phyloP scores from a whole-genome alignment of 495 filamentous ascomycete genomes.

The Emericellopsis terricola region DNA sequence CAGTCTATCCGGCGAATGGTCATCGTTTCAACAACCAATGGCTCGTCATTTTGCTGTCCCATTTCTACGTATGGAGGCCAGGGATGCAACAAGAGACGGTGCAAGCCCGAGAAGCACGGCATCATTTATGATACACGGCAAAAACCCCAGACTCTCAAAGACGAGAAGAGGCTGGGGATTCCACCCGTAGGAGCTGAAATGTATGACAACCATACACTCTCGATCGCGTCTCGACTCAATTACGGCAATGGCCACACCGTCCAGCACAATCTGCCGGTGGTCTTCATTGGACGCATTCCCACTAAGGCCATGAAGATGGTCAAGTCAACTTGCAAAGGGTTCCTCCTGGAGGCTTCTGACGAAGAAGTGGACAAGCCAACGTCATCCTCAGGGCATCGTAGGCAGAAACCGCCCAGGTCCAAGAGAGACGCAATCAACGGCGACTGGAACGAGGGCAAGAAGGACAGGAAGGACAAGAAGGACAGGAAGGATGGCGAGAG shows the following conservation, averaged over 20 bases:
- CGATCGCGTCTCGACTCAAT: conserved; percentile 25
- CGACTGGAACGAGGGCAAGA: no score
- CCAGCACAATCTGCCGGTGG: conserved; percentile 28
- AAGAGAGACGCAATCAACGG: neutral
- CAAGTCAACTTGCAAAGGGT: no score
- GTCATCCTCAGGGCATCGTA: no score
- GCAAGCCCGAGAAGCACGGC: conserved; percentile 26
- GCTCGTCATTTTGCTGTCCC: conserved; percentile 30
- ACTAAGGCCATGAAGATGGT: conserved; percentile 14
- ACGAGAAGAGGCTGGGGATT: conserved; percentile 24
- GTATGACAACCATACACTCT: conserved; percentile 20
- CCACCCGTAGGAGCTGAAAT: conserved; percentile 15
- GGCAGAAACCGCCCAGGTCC: neutral
- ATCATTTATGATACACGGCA: conserved; percentile 17
- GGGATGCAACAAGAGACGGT: conserved; percentile 25
- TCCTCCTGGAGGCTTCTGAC: no score
- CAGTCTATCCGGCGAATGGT: conserved; percentile 26
- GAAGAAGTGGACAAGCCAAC: neutral
- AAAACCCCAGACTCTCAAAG: conserved; percentile 11
- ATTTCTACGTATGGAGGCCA: conserved; percentile 27
- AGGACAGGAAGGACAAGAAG: no score
- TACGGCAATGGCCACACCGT: conserved; percentile 27
- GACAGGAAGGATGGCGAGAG: no score
- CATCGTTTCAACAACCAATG: conserved; percentile 26
- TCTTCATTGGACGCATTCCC: conserved; percentile 22